Base-by-base conservation (phyloP, 345 rosid genomes). In the Sisymbrium altissimum region DNA sequence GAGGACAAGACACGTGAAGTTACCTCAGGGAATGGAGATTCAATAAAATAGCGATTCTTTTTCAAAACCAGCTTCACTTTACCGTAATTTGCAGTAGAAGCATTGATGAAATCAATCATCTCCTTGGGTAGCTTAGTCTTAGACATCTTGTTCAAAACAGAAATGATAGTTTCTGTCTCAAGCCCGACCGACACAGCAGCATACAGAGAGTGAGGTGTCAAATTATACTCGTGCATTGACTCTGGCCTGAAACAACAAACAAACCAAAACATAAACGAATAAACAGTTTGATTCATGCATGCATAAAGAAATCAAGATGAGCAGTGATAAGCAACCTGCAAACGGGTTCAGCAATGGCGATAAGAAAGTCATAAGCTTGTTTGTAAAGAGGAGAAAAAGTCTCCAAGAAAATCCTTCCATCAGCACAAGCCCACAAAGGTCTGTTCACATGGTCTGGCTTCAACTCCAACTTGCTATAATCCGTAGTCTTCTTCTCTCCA, bases 101-200 rank as follows among this genome's bases (percentile, higher is more conserved):
- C 97, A 82, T 86, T 64, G 36, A 95, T 84, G 58, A 92, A 95
- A 60, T 92, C 91, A 73, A 90, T 83, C 89, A 95, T 90, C 68
- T 95, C 99, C 56, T 88, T 81, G 0, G 99, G 99, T 21, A 95
- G 82, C 86, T 88, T 88, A 17, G 98, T 90, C 85, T 95, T 95
- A 17, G 98, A 95, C 77, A 95, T 73, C 72, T 95, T 95, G 72
- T 87, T 87, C 86, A 95, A 73, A 36, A 95, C 99, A 11, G 94
- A 70, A 36, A 95, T 81, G 8, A 92, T 84, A 6, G 98, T 92
- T 72, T 92, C 97, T 1, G 98, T 95, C 80, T 95, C 98, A 8
- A 95, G 84, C 43, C 99, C 98, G 71, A 95, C 99, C 0, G 97
- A 95, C 15, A 95, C 96, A 2, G 98, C 99, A 45, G 99, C 99